Conservation (phyloP, 1,284 basidiomycete species). For the Ustilago xerochloae region DNA sequence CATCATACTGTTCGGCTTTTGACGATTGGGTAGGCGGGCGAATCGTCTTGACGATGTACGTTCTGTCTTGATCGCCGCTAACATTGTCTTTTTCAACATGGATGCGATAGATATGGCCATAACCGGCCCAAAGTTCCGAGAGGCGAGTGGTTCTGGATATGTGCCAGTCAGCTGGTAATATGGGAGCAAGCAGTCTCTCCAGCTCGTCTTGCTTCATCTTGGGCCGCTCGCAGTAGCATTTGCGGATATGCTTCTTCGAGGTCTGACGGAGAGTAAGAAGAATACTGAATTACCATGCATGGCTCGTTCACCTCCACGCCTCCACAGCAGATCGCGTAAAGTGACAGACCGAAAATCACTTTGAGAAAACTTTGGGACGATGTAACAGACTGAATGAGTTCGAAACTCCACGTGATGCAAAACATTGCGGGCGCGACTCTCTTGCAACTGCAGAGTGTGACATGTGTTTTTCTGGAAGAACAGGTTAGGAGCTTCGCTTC, state of each 20-base stretch:
- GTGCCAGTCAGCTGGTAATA: conserved; percentile 11
- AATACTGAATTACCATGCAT: neutral
- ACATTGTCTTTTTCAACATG: conserved; percentile 3
- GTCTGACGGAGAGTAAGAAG: no score
- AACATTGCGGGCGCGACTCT: neutral
- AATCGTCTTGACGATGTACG: conserved; percentile 40
- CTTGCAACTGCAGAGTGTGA: neutral
- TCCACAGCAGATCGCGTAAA: conserved; percentile 5
- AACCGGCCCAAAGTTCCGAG: conserved; percentile 44
- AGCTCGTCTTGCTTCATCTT: conserved; percentile 15
- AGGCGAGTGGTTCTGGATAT: conserved; percentile 18
- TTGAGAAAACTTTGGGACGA: conserved; percentile 3
- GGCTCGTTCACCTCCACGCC: neutral
- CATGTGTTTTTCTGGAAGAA: neutral
- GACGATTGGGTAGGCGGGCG: conserved; percentile 5
- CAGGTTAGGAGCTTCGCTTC: neutral
- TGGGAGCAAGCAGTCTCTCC: neutral
- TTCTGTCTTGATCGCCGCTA: neutral
- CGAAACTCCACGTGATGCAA: conserved; percentile 8
- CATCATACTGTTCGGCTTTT: conserved; percentile 16
- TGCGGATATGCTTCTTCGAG: no score
- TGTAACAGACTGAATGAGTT: no score
- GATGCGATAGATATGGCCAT: conserved; percentile 43
- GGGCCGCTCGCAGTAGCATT: no score
- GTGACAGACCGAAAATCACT: conserved; percentile 2